These are phyloP conservation scores for Axilococcus clingmanii DNA, from an alignment of 139 green algal genomes.

Conservation along the genomic window DNA sequence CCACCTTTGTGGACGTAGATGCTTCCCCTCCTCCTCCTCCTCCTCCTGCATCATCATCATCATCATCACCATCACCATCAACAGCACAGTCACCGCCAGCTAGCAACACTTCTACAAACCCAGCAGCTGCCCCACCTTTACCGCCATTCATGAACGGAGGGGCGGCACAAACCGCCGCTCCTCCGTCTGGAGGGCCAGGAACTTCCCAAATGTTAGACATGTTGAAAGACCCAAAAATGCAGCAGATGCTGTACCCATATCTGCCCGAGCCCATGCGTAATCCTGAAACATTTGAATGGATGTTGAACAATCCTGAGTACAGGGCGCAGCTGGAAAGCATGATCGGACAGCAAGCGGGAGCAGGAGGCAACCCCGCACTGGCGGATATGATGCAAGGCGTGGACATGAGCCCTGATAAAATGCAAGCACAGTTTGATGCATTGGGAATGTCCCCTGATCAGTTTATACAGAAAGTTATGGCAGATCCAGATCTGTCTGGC, in stretches of 20 bases:
- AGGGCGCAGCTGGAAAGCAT: conserved; percentile 46
- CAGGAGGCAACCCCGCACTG: conserved; percentile 10
- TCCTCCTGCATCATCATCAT: background rate
- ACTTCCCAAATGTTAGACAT: conserved; percentile 29
- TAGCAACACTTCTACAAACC: background rate
- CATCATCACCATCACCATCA: background rate
- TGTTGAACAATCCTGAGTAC: conserved; percentile 44
- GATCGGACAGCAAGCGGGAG: conserved; percentile 36
- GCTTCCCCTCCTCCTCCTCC: background rate
- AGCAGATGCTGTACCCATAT: conserved; percentile 87
- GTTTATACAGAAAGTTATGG: conserved; percentile 64
- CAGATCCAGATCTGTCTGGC: conserved; percentile 61
- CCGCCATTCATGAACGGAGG: background rate
- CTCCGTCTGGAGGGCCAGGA: background rate
- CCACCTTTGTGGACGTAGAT: conserved; percentile 21
- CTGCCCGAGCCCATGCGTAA: conserved; percentile 84
- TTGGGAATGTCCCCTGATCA: conserved; percentile 71
- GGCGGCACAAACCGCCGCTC: background rate
- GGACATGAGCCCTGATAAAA: conserved; percentile 24
- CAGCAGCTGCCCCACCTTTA: conserved; percentile 4
- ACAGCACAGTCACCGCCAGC: background rate
- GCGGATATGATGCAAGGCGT: conserved; percentile 29
- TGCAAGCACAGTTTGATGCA: conserved; percentile 49
- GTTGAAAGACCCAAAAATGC: conserved; percentile 36
- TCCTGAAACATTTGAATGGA: conserved; percentile 76